Evolutionary conservation across 2,329 filamentous ascomycete species (phyloP), one percentile per base, ranked within the genome.

Genomic region (Cryphonectria carpinicola): DNA sequence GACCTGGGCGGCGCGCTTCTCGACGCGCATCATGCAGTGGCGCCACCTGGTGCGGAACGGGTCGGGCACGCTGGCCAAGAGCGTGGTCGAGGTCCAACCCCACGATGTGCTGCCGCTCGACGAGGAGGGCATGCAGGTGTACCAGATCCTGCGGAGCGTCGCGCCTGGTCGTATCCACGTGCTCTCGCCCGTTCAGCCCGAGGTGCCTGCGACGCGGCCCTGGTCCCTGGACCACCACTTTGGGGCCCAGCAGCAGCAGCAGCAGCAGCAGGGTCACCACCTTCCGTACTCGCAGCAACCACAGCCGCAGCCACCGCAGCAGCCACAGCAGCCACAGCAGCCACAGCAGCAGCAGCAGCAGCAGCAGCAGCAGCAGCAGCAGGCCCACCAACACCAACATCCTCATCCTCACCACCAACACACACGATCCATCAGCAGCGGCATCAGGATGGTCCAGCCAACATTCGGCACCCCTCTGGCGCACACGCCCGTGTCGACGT

Each of bases 21-120:
- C 71, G 8, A 72, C 71, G 10, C 71, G 71, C 22, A 46, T 72
- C 65, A 70, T 72, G 54, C 71, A 72, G 62, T 72, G 71, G 71
- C 68, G 71, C 19, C 67, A 62, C 52, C 46, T 66, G 32, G 70
- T 70, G 43, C 68, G 68, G 22, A 64, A 68, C 28, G 68, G 54
- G 14, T 61, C 67, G 56, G 68, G 43, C 22, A 43, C 71, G 11
- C 56, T 72, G 43, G 52, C 52, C 56, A 43, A 52, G 25, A 62
- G 66, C 43, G 60, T 70, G 32, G 66, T 72, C 39, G 65, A 67
- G 17, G 71, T 72, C 13, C 61, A 66, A 28, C 35, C 43, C 22
- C 65, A 70, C 25, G 71, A 72, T 39, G 62, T 65, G 54, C 46
- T 66, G n/a, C 68, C 71, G 17, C 61, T 72, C 37, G 68, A 72